Evolutionary conservation across 495 filamentous ascomycete genomes (phyloP), one percentile per base, ranked within the genome.

Genomic region (Podospora bellae-mahoneyi): DNA sequence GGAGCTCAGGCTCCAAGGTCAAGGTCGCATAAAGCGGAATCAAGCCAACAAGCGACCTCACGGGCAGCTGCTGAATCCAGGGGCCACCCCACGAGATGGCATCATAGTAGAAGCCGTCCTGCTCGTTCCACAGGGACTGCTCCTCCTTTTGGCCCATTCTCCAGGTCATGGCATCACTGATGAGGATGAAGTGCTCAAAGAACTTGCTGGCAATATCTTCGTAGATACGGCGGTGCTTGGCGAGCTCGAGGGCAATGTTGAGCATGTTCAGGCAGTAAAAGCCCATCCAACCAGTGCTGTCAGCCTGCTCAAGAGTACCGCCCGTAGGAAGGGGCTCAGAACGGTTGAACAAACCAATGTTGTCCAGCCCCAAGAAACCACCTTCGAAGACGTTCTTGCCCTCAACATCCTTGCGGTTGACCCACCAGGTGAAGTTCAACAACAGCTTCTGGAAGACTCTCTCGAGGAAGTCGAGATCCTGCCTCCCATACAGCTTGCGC

Each of bases 371-470:
- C n/a, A 97, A 78, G 83, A 98, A 97, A 20, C 94, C 95, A 69
- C 94, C 94, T 76, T 97, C 95, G 72, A 97, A 98, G 30, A 98
- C 90, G 69, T 97, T 97, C 78, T 97, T 97, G 62, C 92, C 94
- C 4, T 97, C 91, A 27, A 82, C 86, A 72, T 98, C 94, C 77
- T 98, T 98, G 34, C 94, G 90, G 79, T 97, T 97, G 3, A 96
- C 92, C 94, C 94, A 97, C 94, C 95, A 98, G 15, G 95, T 98
- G 78, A 98, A 98, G 80, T 97, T 98, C 59, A 98, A 82, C 27
- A 97, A 80, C 71, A 98, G 77, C 78, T 98, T 98, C 73, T 98
- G 94, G 81, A 97, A 98, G 18, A 98, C 95, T 32, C 95, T 84
- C 80, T 97, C 94, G 19, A 98, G 84, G 79, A 97, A 97, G 78